Base-by-base conservation (phyloP, 495 filamentous ascomycete species). In the Hypoxylon rickii region DNA sequence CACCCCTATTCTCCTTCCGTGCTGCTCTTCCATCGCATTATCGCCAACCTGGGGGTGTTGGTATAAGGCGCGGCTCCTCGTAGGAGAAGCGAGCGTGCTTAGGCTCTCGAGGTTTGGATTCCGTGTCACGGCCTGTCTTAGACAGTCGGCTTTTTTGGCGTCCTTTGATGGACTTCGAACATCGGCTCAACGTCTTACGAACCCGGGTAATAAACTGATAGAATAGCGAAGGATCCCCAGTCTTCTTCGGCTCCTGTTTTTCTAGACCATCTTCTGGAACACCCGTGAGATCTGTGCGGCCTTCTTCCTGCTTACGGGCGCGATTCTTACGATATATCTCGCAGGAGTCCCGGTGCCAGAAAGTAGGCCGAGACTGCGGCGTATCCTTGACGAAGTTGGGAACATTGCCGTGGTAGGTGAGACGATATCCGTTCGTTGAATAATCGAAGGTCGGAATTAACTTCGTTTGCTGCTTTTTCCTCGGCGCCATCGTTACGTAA, bases 301-400 rank as follows among this genome's bases (percentile, higher is more conserved):
- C 20, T 11, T 19, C 43, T n/a, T 8, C 8, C 16, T 45, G 16
- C 17, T 10, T 33, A 21, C 40, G 40, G 8, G 29, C 26, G 7
- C 26, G 22, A 11, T 22, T 44, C 21, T 48, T 38, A 1, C 43
- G 32, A 32, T 59, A 36, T 24, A 59, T 18, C 2, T 59, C 49
- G 43, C 52, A 59, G 19, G 55, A 53, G 18, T 53, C 48, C 7
- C 55, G 55, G 21, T 58, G 40, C 4, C 34, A 46, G 10, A 36
- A 13, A 36, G 40, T 22, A 34, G 32, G 12, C 12, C 6, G 32
- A 8, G 12, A 3, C 3, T 34, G 32, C 12, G 32, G 3, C 3
- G 7, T n/a, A 3, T 34, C 32, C 12, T 34, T 3, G 32, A n/a
- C 32, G 7, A 12, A 34, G 12, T 34, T 34, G 32, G 24, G 24